These are phyloP conservation scores for Amanita phalloides DNA, from an alignment of 768 basidiomycete species.

Conservation along the genomic window DNA sequence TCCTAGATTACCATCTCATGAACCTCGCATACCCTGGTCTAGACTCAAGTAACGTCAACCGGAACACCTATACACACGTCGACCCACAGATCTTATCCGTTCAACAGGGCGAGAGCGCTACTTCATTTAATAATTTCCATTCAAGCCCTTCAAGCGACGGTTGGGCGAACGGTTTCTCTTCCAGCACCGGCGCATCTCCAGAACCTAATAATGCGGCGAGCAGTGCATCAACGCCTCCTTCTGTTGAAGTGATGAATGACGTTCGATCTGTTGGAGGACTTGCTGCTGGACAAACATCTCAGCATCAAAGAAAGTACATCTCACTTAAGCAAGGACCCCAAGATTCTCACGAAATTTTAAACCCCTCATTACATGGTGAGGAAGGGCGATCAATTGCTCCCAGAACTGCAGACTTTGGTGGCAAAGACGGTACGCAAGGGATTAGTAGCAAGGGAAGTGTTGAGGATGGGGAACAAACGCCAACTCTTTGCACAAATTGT, in stretches of 20 bases:
- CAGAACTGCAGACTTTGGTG: background rate
- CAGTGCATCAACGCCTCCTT: constrained; percentile 66
- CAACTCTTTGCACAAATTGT: constrained; percentile 89
- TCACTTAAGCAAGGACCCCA: constrained; percentile 52
- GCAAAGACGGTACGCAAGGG: background rate
- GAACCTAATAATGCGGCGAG: constrained; percentile 55
- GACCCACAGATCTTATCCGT: constrained; percentile 77
- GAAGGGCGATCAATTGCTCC: constrained; percentile 13
- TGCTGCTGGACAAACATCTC: constrained; percentile 9
- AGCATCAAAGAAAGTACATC: constrained; percentile 45
- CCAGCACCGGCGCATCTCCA: constrained; percentile 66
- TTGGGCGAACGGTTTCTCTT: constrained; percentile 59
- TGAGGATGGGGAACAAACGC: constrained; percentile 61
- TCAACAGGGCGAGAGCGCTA: constrained; percentile 13
- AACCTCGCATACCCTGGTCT: constrained; percentile 51
- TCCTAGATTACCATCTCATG: constrained; percentile 59
- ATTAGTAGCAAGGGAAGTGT: constrained; percentile 8
- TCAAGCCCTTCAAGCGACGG: constrained; percentile 76
- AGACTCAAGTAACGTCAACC: constrained; percentile 29
- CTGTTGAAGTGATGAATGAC: constrained; percentile 34
- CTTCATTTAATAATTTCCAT: constrained; percentile 41
- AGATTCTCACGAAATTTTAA: constrained; percentile 45
- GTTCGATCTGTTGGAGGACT: background rate
- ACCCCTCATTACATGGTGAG: constrained; percentile 36
- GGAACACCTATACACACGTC: constrained; percentile 64